These are phyloP conservation scores for Clavispora fructus DNA, from an alignment of 805 yeast species.

Conservation along the genomic window DNA sequence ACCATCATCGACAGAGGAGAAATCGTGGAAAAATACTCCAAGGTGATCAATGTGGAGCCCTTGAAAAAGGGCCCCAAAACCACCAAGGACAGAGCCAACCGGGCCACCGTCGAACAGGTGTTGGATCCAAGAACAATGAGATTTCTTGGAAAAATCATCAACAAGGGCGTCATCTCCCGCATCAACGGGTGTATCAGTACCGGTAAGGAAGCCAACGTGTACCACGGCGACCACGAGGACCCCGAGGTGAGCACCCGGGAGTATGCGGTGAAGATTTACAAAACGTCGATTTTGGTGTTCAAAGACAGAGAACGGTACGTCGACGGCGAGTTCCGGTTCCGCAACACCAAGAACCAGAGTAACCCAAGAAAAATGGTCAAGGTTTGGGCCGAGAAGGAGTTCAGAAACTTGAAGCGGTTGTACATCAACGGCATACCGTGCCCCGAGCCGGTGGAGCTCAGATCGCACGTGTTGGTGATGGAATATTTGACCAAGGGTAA, in stretches of 20 bases:
- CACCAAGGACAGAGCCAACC: constrained; percentile 77
- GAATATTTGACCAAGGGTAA: constrained; percentile 75
- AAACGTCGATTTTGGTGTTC: constrained; percentile 94
- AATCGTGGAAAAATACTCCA: constrained; percentile 58
- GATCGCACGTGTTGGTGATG: constrained; percentile 91
- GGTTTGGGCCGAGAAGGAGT: constrained; percentile 98
- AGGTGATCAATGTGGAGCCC: constrained; percentile 60
- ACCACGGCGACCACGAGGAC: constrained; percentile 64
- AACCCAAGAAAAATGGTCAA: constrained; percentile 97
- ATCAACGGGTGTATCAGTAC: constrained; percentile 93
- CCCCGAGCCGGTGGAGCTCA: constrained; percentile 86
- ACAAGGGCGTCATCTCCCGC: constrained; percentile 75
- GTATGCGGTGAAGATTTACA: constrained; percentile 88
- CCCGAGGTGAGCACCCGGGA: constrained; percentile 38
- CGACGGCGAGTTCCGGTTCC: constrained; percentile 89
- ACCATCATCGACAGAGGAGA: constrained; percentile 36
- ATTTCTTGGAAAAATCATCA: constrained; percentile 75
- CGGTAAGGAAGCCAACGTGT: constrained; percentile 98
- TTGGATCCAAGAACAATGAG: constrained; percentile 89
- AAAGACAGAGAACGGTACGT: constrained; percentile 95
- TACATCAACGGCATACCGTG: constrained; percentile 78
- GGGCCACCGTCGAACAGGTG: constrained; percentile 97
- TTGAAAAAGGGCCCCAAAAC: constrained; percentile 53
- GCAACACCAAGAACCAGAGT: constrained; percentile 77
- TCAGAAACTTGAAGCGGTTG: constrained; percentile 82